Conservation (phyloP, 75 land plant species). For the Isoetes taiwanensis region DNA sequence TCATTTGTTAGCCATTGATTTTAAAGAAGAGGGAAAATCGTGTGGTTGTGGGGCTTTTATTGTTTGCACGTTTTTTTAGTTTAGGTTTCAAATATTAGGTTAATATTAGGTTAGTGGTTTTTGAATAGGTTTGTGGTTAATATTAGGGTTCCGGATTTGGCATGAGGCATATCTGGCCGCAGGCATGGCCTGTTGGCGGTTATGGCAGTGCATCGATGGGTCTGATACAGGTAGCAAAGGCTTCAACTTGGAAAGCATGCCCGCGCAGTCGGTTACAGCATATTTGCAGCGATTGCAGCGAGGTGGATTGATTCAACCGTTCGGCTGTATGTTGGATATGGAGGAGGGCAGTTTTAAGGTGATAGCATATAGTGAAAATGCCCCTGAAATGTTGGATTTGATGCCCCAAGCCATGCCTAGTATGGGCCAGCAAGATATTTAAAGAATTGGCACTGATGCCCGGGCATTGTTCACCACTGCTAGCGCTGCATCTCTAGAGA, state of each 20-base stretch:
- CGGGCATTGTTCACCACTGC: conserved; percentile 45
- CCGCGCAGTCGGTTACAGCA: conserved; percentile 54
- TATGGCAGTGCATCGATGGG: too few species aligned
- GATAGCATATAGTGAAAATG: conserved; percentile 80
- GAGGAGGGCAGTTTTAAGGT: conserved; percentile 46
- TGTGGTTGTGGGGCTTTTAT: too few species aligned
- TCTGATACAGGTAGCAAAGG: too few species aligned
- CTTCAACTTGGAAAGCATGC: conserved; percentile 26
- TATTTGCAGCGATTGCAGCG: conserved; percentile 81
- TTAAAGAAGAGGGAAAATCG: too few species aligned
- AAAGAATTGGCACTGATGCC: conserved; percentile 54
- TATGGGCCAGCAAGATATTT: conserved; percentile 49
- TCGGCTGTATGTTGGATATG: conserved; percentile 79
- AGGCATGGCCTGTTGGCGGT: too few species aligned
- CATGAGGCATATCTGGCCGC: too few species aligned
- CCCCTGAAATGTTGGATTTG: conserved; percentile 74
- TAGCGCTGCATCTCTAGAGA: conserved; percentile 50
- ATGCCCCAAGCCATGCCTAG: conserved; percentile 65
- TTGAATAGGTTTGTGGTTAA: too few species aligned
- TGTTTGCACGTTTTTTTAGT: too few species aligned
- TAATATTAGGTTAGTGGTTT: too few species aligned
- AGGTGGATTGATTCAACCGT: conserved; percentile 66
- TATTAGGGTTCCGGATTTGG: too few species aligned
- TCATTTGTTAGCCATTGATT: too few species aligned
- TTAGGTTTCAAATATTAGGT: too few species aligned